Evolutionary conservation across 768 basidiomycete species (phyloP), one percentile per base, ranked within the genome.

Genomic region (Leccinum ochraceum): DNA sequence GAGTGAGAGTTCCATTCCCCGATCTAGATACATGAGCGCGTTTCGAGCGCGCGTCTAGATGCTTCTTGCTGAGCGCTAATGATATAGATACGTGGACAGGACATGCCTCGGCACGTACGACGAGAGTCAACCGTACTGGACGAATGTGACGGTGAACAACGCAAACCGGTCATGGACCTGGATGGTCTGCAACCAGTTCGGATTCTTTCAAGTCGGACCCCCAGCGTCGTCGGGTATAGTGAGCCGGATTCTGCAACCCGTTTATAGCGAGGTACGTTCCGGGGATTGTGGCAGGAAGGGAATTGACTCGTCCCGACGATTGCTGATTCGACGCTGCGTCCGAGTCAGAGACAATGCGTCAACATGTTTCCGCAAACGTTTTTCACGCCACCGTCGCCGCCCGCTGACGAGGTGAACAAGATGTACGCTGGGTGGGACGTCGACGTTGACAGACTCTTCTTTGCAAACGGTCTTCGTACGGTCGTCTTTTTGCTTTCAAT

Each of bases 161-260:
- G 62, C 77, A 0, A 65, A 63, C 4, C 81, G 89, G 30, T 88
- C 89, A 3, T 92, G 89, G 88, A 72, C 76, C 59, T 90, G 89
- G 89, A 84, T 88, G 67, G 83, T 87, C 5, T 90, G 89, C 67
- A 89, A 87, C 65, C 81, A 90, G 74, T 80, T 90, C 2, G 89
- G 89, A 28, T 88, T 62, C 60, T 76, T 69, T 61, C 74, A 74
- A 61, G 76, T 71, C 4, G 74, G 78, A 36, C 78, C 80, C 6
- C 80, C 80, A 6, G 1, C 37, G 37, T 16, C 39, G 34, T 13
- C 34, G 17, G 39, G 14, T 16, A 48, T 24, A 20, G 46, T 48
- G 22, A 48, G 46, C 22, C 46, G 46, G 6, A 48, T 48, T 6
- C 46, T 48, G 13, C 46, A 48, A 20, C 46, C 20, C 8, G 13